These are phyloP conservation scores for Hanseniaspora clermontiae DNA, from an alignment of 805 yeast species.

Conservation along the genomic window DNA sequence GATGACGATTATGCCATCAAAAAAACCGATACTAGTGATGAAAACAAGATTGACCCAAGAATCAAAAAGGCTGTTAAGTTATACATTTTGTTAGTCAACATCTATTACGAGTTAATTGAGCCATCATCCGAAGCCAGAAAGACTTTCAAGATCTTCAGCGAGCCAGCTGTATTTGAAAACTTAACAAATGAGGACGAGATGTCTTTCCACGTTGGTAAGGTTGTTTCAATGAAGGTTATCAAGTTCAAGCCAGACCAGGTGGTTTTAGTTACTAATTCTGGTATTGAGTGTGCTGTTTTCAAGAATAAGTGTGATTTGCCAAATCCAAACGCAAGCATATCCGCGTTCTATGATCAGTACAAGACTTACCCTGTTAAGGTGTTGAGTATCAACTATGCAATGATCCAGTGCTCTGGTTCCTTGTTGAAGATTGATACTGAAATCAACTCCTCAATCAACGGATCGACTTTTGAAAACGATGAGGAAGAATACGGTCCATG, in stretches of 20 bases:
- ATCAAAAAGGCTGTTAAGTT: slow-evolving; percentile 52
- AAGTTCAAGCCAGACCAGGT: slow-evolving; percentile 32
- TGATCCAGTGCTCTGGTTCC: slow-evolving; percentile 61
- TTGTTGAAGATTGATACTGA: slow-evolving; percentile 53
- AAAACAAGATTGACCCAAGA: slow-evolving; percentile 53
- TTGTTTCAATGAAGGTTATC: slow-evolving; percentile 65
- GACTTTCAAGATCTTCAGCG: slow-evolving; percentile 50
- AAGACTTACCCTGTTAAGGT: slow-evolving; percentile 83
- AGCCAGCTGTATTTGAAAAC: slow-evolving; percentile 69
- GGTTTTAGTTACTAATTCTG: slow-evolving; percentile 41
- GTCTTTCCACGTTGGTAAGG: slow-evolving; percentile 51
- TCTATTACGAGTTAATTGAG: slow-evolving; percentile 57
- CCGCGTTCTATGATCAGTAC: slow-evolving; percentile 41
- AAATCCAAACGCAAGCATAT: slow-evolving; percentile 23
- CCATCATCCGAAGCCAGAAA: slow-evolving; percentile 80
- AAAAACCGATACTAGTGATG: slow-evolving; percentile 50
- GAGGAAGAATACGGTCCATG: slow-evolving; percentile 53
- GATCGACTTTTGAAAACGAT: slow-evolving; percentile 18
- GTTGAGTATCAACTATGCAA: slow-evolving; percentile 54
- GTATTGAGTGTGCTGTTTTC: slow-evolving; percentile 47
- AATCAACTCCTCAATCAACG: slow-evolving; percentile 30
- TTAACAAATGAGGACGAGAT: slow-evolving; percentile 76
- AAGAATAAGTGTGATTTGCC: slow-evolving; percentile 28
- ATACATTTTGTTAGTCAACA: slow-evolving; percentile 19
- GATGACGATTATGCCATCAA: slow-evolving; percentile 41